A percentile compares a stretch with the other conserved stretches of the same genome.
Conservation (phyloP, 2,329 filamentous ascomycete species). For the Xylogone sp. region DNA sequence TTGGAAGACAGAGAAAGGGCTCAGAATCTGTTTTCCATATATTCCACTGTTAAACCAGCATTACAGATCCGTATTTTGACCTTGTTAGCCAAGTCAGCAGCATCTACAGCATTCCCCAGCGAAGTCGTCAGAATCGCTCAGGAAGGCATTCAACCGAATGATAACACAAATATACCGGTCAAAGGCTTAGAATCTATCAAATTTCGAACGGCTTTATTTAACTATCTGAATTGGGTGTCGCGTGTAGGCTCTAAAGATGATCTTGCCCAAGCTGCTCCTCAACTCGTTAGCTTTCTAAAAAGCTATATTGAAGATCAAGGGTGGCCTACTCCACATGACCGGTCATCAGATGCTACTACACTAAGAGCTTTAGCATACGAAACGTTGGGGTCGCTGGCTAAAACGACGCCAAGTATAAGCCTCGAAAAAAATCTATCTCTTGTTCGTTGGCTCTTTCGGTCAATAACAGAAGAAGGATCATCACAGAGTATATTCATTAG, state of each 20-base stretch:
- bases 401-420: constrained; percentile 57
- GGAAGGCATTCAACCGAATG: constrained; percentile 53
- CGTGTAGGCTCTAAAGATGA: constrained; percentile 61
- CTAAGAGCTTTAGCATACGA: constrained; percentile 84
- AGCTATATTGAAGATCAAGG: constrained; percentile 76
- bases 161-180: constrained; percentile 26
- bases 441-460: constrained; percentile 77
- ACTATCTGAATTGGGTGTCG: constrained; percentile 83
- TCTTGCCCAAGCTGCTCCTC: constrained; percentile 62
- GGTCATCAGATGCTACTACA: constrained; percentile 56
- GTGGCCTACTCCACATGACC: constrained; percentile 68
- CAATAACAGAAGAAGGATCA: constrained; percentile 74
- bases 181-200: constrained; percentile 62
- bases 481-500: constrained; percentile 74
- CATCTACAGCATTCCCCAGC: constrained; percentile 65
- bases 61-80: constrained; percentile 74
- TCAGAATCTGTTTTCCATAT: constrained; percentile 65
- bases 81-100: constrained; percentile 72
- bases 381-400: constrained; percentile 77
- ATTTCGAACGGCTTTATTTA: constrained; percentile 77
- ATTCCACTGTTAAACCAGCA: constrained; percentile 67
- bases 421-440: constrained; percentile 47
- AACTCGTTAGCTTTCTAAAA: constrained; percentile 64
- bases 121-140: constrained; percentile 67
- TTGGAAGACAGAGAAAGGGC: constrained; percentile 67